Conservation (phyloP, 1,139 yeast species). For the Candida smagusa region DNA sequence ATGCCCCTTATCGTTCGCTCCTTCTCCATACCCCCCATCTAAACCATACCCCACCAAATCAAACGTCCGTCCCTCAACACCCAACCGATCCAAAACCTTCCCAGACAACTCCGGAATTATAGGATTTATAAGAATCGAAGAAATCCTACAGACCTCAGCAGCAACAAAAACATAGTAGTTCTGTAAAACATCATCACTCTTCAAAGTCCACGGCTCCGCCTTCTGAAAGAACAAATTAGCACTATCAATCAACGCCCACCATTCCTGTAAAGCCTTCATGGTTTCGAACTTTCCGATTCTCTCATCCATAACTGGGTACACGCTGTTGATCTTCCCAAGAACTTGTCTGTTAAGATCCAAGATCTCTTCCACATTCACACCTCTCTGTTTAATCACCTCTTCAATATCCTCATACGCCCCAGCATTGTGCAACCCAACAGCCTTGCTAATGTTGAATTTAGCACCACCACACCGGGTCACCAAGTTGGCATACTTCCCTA, state of each 20-base stretch:
- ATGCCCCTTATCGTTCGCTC: conserved; percentile 28
- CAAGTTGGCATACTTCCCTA: conserved; percentile 82
- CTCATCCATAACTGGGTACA: conserved; percentile 33
- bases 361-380: conserved; percentile 15
- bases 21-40: conserved; percentile 47
- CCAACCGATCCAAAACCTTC: conserved; percentile 61
- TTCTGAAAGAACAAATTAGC: conserved; percentile 65
- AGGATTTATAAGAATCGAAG: conserved; percentile 66
- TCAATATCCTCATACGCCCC: conserved; percentile 27
- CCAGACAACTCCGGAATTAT: conserved; percentile 65
- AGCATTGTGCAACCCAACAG: conserved; percentile 24
- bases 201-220: conserved; percentile 58
- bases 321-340: conserved; percentile 14
- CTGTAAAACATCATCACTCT: conserved; percentile 26
- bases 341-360: conserved; percentile 18
- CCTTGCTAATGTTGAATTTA: conserved; percentile 57
- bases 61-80: conserved; percentile 47
- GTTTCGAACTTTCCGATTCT: conserved; percentile 51
- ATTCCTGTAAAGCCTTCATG: conserved; percentile 54
- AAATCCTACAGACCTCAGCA: conserved; percentile 68
- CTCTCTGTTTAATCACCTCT: conserved; percentile 13
- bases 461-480: conserved; percentile 70
- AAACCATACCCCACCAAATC: conserved; percentile 40
- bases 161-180: conserved; percentile 59
- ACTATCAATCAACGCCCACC: conserved; percentile 59